These are phyloP conservation scores for Beauveria sp. DNA, from an alignment of 2,329 filamentous ascomycete species.

Conservation along the genomic window DNA sequence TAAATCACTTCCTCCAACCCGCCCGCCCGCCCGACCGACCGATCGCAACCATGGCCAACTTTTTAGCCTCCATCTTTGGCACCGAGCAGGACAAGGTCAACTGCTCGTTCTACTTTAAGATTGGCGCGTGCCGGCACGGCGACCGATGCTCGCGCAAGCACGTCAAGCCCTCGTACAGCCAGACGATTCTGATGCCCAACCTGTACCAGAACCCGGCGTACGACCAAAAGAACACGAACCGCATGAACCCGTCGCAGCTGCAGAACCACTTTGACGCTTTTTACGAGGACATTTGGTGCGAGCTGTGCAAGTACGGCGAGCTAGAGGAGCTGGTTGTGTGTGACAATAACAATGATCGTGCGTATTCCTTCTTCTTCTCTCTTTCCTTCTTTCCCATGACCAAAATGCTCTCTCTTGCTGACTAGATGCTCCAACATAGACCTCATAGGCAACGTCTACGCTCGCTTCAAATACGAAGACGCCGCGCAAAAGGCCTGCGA, in stretches of 20 bases:
- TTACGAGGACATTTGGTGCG: conserved; percentile 99
- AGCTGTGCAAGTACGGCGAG: conserved; percentile 98
- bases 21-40: not conserved
- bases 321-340: conserved; percentile 97
- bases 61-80: conserved; percentile 97
- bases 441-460: conserved; percentile 97
- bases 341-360: conserved; percentile 98
- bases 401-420: no score
- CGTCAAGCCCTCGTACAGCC: conserved; percentile 96
- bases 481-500: conserved; percentile 89
- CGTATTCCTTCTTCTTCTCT: conserved; percentile 27
- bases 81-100: conserved; percentile 99
- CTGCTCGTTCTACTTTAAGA: conserved; percentile 98
- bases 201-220: conserved; percentile 98
- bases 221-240: conserved; percentile 71
- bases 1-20: no score
- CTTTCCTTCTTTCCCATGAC: not conserved
- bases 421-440: conserved; percentile 39
- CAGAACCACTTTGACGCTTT: conserved; percentile 99
- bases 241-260: conserved; percentile 92
- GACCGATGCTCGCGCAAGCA: conserved; percentile 98
- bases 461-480: conserved; percentile 99
- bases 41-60: conserved; percentile 71
- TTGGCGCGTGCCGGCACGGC: conserved; percentile 95
- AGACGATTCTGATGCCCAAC: conserved; percentile 96